Base-by-base conservation (phyloP, 192 early-diverging fungal genomes). In the Geranomyces michiganensis region DNA sequence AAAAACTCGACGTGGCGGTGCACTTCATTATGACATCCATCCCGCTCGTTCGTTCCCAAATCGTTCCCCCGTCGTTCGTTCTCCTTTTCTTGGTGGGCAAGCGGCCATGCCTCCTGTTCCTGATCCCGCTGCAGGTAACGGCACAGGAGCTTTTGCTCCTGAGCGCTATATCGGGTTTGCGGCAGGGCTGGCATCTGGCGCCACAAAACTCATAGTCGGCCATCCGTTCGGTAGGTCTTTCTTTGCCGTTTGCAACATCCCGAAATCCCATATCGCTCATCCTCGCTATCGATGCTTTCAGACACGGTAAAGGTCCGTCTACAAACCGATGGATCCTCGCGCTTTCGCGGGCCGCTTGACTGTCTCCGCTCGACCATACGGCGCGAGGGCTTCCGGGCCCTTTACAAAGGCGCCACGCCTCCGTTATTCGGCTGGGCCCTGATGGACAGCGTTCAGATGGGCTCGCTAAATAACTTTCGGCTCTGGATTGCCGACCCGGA, bases 351-450 rank as follows among this genome's bases (percentile, higher is more conserved):
- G 85, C 62, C 92, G 86, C 0, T 84, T 86, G 78, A 98, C 73
- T 98, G 96, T 70, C 56, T 92, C 15, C 70, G 90, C 29, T 83
- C 92, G 64, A 98, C 94, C 0, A 79, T 99, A 30, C 78, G 88
- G 6, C 90, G 92, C 60, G 81, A 84, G 77, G 82, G 82, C 5
- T 63, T 81, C 49, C 76, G 88, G 6, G 94, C 92, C 10, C 82
- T 97, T 6, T 97, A 97, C 82, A 94, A 94, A 74, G 95, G 96
- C 48, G 93, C 94, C 15, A 94, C 92, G 24, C 93, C 93, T 12
- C 95, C 95, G 21, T 76, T 97, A 51, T 71, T 97, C 56, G 95
- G 95, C 14, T 97, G 94, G 93, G 88, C 89, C 1, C 80, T 92
- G 56, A 94, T 96, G 93, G 94, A 94, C 65, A 41, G 14, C 41